These are phyloP conservation scores for Aspergillus fructus DNA, from an alignment of 2,329 filamentous ascomycete species.

Conservation along the genomic window DNA sequence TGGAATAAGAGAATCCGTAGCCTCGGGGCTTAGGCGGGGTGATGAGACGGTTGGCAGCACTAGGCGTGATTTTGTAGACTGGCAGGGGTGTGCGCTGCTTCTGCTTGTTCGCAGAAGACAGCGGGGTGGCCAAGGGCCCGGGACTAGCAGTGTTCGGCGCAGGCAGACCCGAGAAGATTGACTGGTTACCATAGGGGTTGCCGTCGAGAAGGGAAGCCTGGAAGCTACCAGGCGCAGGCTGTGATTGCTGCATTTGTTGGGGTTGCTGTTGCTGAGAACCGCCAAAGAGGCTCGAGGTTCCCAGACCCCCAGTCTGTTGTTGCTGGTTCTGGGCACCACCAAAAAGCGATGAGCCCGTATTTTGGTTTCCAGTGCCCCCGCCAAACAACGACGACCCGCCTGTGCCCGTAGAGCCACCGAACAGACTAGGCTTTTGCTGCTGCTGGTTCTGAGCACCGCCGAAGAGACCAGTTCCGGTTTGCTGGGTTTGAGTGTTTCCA, in stretches of 20 bases:
- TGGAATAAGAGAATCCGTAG: conserved; percentile 91
- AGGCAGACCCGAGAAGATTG: conserved; percentile 74
- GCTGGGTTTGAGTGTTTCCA: conserved; percentile 44
- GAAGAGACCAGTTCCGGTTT: conserved; percentile 45
- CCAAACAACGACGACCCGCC: conserved; percentile 47
- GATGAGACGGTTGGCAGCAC: conserved; percentile 72
- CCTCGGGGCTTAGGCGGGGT: conserved; percentile 80
- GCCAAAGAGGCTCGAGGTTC: conserved; percentile 54
- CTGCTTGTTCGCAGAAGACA: conserved; percentile 72
- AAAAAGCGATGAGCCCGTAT: conserved; percentile 56
- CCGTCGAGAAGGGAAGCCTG: conserved; percentile 77
- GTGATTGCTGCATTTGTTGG: conserved; percentile 48
- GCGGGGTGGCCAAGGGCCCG: conserved; percentile 86
- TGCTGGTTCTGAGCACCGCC: conserved; percentile 48
- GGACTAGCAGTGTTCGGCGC: conserved; percentile 66
- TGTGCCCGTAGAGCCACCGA: conserved; percentile 46
- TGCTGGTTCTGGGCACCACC: conserved; percentile 46
- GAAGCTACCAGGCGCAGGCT: conserved; percentile 50
- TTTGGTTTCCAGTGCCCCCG: conserved; percentile 25
- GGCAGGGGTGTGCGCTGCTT: conserved; percentile 79
- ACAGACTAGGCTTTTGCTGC: conserved; percentile 58
- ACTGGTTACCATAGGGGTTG: conserved; percentile 87
- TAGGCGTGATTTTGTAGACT: conserved; percentile 82
- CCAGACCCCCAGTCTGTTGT: conserved; percentile 31
- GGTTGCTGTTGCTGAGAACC: conserved; percentile 53